Base-by-base conservation (phyloP, 1,284 basidiomycete genomes). In the Cronartium quercuum region DNA sequence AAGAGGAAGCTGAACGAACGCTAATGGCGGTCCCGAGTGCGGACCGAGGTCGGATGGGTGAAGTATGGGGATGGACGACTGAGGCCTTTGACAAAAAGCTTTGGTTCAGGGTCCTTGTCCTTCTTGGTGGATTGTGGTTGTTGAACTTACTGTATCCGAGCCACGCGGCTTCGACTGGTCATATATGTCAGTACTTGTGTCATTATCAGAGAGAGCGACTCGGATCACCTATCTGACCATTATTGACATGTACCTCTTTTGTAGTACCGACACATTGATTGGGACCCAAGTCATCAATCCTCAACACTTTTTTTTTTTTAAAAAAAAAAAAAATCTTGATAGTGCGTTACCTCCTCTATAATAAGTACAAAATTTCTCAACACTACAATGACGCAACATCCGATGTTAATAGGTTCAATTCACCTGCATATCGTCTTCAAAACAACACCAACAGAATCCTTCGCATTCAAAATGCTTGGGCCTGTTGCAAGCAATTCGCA, bases 61-160 rank as follows among this genome's bases (percentile, higher is more conserved):
- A 29, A 29, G 6, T 55, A 6, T 55, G 51, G 51, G 29, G 7
- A 7, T 55, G 51, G 51, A 55, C 13, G 18, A 12, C 29, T 3
- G 51, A 55, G 6, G 51, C 51, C 7, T 55, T 55, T 55, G 51
- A 55, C 29, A 18, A 55, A 13, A 55, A 55, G 29, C 18, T 73
- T 12, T 44, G 57, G 21, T 73, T 57, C 24, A 35, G 69, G 21
- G 60, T 63, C 12, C 7, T 21, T 10, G 21, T 65, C 15, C 64
- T 62, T 44, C 37, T 73, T 6, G 13, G 44, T 40, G 51, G 13
- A 7, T 73, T 65, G 18, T 73, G 69, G 69, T 57, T 73, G 40
- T 40, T 73, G 35, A 73, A 73, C 69, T 55, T 73, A 12, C 51
- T 73, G 42, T 64, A 62, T 15, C 69, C 69, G 6, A 41, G 44